phyloP scores from a whole-genome alignment of 345 rosid species.

The Eucalyptus viminalis region DNA sequence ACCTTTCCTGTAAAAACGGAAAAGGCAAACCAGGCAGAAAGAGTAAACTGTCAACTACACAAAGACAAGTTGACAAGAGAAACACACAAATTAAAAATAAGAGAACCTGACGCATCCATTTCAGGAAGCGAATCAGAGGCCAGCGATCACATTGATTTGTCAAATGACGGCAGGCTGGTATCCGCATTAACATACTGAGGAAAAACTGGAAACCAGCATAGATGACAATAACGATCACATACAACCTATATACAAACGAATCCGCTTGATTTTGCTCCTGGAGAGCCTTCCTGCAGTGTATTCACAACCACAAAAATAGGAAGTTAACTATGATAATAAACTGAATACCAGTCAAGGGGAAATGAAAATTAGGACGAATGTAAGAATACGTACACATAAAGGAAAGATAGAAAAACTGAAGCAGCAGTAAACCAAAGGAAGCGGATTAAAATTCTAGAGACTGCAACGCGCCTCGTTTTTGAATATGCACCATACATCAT shows the following conservation, averaged over 20 bases:
- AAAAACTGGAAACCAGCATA: conserved; percentile 81
- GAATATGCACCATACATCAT: conserved; percentile 99
- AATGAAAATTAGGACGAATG: background rate
- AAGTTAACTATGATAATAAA: background rate
- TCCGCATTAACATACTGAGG: conserved; percentile 74
- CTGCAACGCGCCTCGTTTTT: conserved; percentile 62
- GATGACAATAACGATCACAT: conserved; percentile 62
- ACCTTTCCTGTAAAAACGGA: conserved; percentile 54
- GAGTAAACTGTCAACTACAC: background rate
- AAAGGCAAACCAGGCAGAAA: background rate
- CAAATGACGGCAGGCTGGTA: conserved; percentile 74
- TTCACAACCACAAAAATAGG: background rate
- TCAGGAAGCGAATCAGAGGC: conserved; percentile 63
- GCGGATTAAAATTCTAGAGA: conserved; percentile 82
- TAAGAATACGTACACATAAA: conserved; percentile 68
- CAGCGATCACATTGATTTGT: conserved; percentile 77
- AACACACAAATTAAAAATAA: background rate
- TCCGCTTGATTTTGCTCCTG: conserved; percentile 38
- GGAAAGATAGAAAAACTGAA: conserved; percentile 66
- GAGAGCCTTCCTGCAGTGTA: conserved; percentile 51
- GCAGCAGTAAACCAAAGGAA: conserved; percentile 72
- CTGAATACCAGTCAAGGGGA: background rate
- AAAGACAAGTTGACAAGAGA: background rate
- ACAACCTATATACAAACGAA: conserved; percentile 46
- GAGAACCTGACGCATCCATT: conserved; percentile 98